Percentiles rank a stretch among this genome's conserved stretches.
Evolutionary conservation across 2,329 filamentous ascomycete species (phyloP).

Genomic region (Aspergillaceae sp.): DNA sequence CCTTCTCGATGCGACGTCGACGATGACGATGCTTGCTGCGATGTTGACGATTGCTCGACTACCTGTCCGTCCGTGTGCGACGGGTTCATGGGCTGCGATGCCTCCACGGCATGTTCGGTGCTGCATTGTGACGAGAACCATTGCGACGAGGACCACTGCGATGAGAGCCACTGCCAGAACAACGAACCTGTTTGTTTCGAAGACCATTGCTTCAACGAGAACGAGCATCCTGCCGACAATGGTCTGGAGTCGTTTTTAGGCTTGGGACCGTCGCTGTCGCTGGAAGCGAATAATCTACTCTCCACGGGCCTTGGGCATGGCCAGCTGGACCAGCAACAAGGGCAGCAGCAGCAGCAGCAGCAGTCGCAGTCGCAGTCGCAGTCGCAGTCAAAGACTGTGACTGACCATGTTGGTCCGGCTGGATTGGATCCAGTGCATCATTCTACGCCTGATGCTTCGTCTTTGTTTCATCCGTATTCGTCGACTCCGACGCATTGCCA

Average conservation of each 20-base stretch:
- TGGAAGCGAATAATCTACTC: constrained; percentile 22
- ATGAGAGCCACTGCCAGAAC: constrained; percentile 19
- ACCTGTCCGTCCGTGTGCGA: constrained; percentile 34
- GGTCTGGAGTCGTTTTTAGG: constrained; percentile 25
- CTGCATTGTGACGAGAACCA: constrained; percentile 10
- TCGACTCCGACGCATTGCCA: constrained; percentile 16
- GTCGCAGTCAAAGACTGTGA: constrained; percentile 11
- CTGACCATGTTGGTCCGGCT: constrained; percentile 10
- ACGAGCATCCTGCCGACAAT: constrained; percentile 12
- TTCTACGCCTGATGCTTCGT: constrained; percentile 3
- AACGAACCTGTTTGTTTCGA: constrained; percentile 32
- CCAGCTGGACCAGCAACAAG: constrained; percentile 1
- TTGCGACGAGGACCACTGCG: constrained; percentile 19
- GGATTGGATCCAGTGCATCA: constrained; percentile 7
- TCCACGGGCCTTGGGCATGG: constrained; percentile 14
- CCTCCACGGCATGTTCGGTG: constrained; percentile 29
- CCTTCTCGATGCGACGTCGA: constrained; percentile 18
- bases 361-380: too few relatives aligned
- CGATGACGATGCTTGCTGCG: constrained; percentile 31
- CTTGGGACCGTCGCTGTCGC: constrained; percentile 20
- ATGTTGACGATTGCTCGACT: constrained; percentile 29
- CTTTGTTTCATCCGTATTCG: constrained; percentile 11
- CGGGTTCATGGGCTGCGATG: constrained; percentile 34
- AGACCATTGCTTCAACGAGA: constrained; percentile 23
- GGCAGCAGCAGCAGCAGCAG: too few relatives aligned